Conservation (phyloP, 2,329 filamentous ascomycete genomes). For the Claviceps capensis region DNA sequence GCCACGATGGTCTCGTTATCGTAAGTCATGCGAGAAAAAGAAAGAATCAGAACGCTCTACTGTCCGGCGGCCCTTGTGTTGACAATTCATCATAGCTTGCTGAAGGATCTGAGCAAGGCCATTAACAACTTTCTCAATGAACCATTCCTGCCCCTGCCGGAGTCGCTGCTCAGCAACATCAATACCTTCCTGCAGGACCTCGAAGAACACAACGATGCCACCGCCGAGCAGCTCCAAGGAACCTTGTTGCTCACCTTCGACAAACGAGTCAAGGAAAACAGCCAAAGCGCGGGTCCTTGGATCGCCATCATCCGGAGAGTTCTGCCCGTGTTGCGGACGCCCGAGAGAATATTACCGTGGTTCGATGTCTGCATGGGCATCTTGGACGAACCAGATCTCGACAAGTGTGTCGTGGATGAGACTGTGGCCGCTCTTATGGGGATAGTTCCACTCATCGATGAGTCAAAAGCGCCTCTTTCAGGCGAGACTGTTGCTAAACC, state of each 20-base stretch:
- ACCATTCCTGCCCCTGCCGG: slow-evolving; percentile 49
- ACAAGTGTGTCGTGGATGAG: slow-evolving; percentile 51
- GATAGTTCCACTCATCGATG: slow-evolving; percentile 49
- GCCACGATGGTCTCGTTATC: slow-evolving; percentile 13
- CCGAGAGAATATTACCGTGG: slow-evolving; percentile 54
- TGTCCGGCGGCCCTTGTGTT: too few species aligned
- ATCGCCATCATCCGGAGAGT: slow-evolving; percentile 52
- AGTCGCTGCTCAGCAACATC: slow-evolving; percentile 48
- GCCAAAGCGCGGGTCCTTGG: slow-evolving; percentile 51
- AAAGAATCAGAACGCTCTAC: too few species aligned
- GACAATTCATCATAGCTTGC: slow-evolving; percentile 26
- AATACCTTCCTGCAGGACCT: slow-evolving; percentile 56
- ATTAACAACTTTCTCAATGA: slow-evolving; percentile 35
- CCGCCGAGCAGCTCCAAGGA: slow-evolving; percentile 59
- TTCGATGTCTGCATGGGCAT: slow-evolving; percentile 39
- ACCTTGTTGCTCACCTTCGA: slow-evolving; percentile 56
- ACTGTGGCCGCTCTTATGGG: slow-evolving; percentile 50
- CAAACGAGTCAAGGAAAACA: slow-evolving; percentile 43
- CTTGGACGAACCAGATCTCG: slow-evolving; percentile 38
- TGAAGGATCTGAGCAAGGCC: slow-evolving; percentile 47
- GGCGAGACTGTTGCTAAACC: slow-evolving; percentile 29
- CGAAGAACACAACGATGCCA: slow-evolving; percentile 50
- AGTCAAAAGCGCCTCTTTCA: slow-evolving; percentile 32
- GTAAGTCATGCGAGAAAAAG: slow-evolving; percentile 9
- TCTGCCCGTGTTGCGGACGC: slow-evolving; percentile 47